A percentile compares a stretch with the other conserved stretches of the same genome.
These are phyloP conservation scores for Metschnikowia proteae DNA, from an alignment of 805 yeast species.

Conservation along the genomic window DNA sequence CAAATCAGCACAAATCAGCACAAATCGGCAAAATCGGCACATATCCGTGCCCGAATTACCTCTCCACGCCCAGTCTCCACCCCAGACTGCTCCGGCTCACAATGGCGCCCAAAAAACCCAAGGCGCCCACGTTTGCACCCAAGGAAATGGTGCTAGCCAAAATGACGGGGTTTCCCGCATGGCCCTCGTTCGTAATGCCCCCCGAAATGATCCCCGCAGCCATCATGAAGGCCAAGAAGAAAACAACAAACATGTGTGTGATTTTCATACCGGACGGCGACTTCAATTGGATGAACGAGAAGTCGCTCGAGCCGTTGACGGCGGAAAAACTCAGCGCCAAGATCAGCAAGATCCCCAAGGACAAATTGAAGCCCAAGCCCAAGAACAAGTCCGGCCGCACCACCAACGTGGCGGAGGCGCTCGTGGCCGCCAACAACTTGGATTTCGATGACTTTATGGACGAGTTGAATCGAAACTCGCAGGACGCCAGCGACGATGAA, in stretches of 20 bases:
- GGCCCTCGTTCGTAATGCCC: constrained; percentile 51
- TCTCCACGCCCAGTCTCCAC: no score
- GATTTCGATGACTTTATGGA: constrained; percentile 36
- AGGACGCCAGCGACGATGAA: constrained; percentile 7
- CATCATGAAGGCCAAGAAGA: constrained; percentile 34
- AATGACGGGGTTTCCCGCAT: constrained; percentile 43
- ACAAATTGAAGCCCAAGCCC: constrained; percentile 19
- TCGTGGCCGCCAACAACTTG: constrained; percentile 35
- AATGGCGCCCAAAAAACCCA: constrained; percentile 35
- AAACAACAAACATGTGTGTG: constrained; percentile 37
- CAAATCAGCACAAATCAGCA: no score
- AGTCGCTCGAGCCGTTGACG: constrained; percentile 31
- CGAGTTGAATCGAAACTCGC: constrained; percentile 20
- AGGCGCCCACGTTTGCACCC: constrained; percentile 23
- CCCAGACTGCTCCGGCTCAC: not conserved
- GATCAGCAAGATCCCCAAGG: constrained; percentile 27
- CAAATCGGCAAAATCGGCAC: no score
- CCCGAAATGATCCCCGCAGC: constrained; percentile 32
- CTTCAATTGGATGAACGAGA: constrained; percentile 42
- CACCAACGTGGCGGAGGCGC: constrained; percentile 34
- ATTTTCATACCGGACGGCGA: constrained; percentile 47
- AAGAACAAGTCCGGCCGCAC: constrained; percentile 26
- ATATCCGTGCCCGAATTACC: no score
- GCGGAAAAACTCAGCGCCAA: constrained; percentile 27
- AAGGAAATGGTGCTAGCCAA: constrained; percentile 43